Conservation (phyloP, 106 monocot genomes). For the Dactylorhiza incarnata region DNA sequence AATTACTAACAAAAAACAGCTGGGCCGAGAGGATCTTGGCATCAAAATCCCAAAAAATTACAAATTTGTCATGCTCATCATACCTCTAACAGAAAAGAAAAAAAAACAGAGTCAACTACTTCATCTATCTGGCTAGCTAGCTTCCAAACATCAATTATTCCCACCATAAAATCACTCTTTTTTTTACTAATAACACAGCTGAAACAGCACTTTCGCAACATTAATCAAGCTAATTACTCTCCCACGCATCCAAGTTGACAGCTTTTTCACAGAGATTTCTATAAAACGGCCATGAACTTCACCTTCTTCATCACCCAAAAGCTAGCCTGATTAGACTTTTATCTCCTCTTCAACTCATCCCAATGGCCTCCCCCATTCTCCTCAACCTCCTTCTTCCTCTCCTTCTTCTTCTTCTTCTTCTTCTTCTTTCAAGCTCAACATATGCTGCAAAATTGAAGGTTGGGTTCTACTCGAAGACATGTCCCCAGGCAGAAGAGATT, state of each 20-base stretch:
- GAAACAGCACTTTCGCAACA: background rate
- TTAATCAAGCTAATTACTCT: background rate
- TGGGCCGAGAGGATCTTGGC: no score
- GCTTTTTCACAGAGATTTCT: background rate
- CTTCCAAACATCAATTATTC: background rate
- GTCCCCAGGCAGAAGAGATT: conserved; percentile 42
- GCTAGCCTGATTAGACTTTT: background rate
- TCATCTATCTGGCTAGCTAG: background rate
- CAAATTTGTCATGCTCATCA: no score
- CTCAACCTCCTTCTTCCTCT: conserved; percentile 9
- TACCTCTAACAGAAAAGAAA: background rate
- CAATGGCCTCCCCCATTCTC: conserved; percentile 9
- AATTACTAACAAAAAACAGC: no score
- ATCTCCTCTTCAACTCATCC: background rate
- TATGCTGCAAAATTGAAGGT: conserved; percentile 10
- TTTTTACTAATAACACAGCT: background rate
- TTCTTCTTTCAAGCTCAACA: background rate
- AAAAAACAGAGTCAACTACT: background rate
- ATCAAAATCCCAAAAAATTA: no score
- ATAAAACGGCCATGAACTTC: background rate
- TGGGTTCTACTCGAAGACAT: conserved; percentile 39
- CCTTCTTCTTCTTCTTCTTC: background rate
- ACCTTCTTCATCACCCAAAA: background rate
- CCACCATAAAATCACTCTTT: background rate
- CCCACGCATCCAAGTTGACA: background rate